Conservation (phyloP, 2,329 filamentous ascomycete genomes). For the Calonectria ilicicola region DNA sequence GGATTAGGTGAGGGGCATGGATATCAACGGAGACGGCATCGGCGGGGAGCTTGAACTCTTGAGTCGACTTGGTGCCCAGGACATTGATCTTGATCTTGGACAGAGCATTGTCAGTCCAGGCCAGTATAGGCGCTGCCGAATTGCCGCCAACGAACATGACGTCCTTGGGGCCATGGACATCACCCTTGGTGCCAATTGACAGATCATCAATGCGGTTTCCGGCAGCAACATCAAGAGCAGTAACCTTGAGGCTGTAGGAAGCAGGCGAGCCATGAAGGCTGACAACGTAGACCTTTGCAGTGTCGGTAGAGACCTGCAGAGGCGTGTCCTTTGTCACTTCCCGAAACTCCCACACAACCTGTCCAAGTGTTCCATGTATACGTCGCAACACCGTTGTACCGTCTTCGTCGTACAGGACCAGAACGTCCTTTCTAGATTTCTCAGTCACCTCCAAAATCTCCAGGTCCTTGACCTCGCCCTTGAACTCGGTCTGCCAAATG, state of each 20-base stretch:
- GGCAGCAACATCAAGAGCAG: constrained; percentile 77
- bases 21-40: constrained; percentile 69
- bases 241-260: constrained; percentile 82
- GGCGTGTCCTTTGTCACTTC: constrained; percentile 77
- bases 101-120: constrained; percentile 76
- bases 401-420: constrained; percentile 75
- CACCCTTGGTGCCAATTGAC: constrained; percentile 78
- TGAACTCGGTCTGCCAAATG: constrained; percentile 77
- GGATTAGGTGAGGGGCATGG: constrained; percentile 79
- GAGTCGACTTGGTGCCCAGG: constrained; percentile 69
- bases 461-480: constrained; percentile 73
- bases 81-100: constrained; percentile 78
- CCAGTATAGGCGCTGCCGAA: constrained; percentile 79
- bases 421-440: constrained; percentile 73
- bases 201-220: constrained; percentile 81
- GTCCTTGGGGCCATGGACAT: constrained; percentile 73
- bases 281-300: constrained; percentile 80
- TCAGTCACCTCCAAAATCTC: constrained; percentile 82
- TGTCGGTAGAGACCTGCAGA: constrained; percentile 79
- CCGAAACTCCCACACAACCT: constrained; percentile 82
- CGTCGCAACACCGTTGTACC: constrained; percentile 73
- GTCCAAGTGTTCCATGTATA: constrained; percentile 78
- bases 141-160: constrained; percentile 83
- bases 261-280: constrained; percentile 77
- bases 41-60: constrained; percentile 64